Base-by-base conservation (phyloP, 2,329 filamentous ascomycete genomes). In the Alternaria rosae region DNA sequence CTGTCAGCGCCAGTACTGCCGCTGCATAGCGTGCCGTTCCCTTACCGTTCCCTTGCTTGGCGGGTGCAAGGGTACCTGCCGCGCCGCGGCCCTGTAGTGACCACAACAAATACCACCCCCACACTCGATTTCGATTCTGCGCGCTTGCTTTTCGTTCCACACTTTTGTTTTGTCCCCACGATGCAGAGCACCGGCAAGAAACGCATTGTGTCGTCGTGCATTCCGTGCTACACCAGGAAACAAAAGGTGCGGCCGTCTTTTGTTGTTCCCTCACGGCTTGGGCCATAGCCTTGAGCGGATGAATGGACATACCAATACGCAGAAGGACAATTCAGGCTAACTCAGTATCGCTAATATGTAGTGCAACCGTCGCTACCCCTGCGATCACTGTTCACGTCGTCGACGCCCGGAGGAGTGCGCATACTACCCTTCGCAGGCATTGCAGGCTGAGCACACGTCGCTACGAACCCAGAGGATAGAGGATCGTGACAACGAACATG, bases 291-390 rank as follows among this genome's bases (percentile, higher is more conserved):
- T 35, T 35, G 32, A 15, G 15, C 15, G 13, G 32, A 15, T 35
- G 32, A 35, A 35, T n/a, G 32, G 32, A 52, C 43, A 17, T 17
- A 21, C 17, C 32, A 35, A 35, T 20, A 45, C 23, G 42, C 17
- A 45, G 13, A n/a, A 25, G 42, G 17, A 10, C 42, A 13, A 35
- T 25, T 25, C 11, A 45, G 23, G 42, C 42, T 21, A 45, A 45
- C 20, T 45, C 42, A 45, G 21, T n/a, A 35, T 35, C 32, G 32
- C 41, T 35, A 41, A 44, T 35, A 35, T 35, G 32, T 58, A 65
- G 62, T 65, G 62, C 41, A 65, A 62, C 45, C 59, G 62, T 15
- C 35, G 28, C 13, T 65, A 62, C 57, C 62, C 59, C 15, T 65
- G 62, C 53, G 59, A 65, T 32, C 59, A 65, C n/a, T 65, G 62